A percentile compares a stretch with the other conserved stretches of the same genome.
Evolutionary conservation across 108 stramenopile species (phyloP).

Genomic region (Cyclotella kingstonii): DNA sequence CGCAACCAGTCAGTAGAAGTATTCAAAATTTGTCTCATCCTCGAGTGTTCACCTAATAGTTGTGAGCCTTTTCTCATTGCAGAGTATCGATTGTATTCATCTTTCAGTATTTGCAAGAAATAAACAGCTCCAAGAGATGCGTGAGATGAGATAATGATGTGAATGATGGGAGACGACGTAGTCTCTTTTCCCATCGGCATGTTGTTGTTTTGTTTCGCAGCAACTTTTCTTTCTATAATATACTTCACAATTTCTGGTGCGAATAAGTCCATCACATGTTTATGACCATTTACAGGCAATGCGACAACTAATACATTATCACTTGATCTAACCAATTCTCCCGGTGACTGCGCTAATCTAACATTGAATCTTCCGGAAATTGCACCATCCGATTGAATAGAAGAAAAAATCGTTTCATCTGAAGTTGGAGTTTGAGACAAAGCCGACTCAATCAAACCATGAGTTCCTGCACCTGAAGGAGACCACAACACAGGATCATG

Average conservation of each 20-base stretch:
- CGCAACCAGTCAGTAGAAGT: conserved; percentile 14
- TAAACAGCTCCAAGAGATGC: conserved; percentile 66
- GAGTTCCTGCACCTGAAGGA: conserved; percentile 51
- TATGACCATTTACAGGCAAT: conserved; percentile 64
- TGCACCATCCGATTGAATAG: conserved; percentile 49
- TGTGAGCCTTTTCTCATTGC: background rate
- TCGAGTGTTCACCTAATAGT: background rate
- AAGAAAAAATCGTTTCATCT: background rate
- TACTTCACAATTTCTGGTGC: conserved; percentile 45
- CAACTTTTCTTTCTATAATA: conserved; percentile 14
- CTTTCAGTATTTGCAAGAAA: conserved; percentile 42
- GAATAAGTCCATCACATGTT: conserved; percentile 53
- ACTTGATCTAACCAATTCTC: conserved; percentile 47
- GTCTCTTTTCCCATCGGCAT: background rate
- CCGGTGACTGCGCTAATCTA: conserved; percentile 33
- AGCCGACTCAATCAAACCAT: conserved; percentile 14
- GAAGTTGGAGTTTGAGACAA: background rate
- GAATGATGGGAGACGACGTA: conserved; percentile 24
- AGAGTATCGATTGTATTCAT: conserved; percentile 16
- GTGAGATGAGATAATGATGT: conserved; percentile 66
- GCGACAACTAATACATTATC: conserved; percentile 54
- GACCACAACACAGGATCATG: conserved; percentile 71
- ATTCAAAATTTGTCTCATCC: background rate
- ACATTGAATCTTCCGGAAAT: conserved; percentile 33
- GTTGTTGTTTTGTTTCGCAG: background rate